phyloP scores from a whole-genome alignment of 2,329 filamentous ascomycete genomes.

The Microthyrium microscopicum region DNA sequence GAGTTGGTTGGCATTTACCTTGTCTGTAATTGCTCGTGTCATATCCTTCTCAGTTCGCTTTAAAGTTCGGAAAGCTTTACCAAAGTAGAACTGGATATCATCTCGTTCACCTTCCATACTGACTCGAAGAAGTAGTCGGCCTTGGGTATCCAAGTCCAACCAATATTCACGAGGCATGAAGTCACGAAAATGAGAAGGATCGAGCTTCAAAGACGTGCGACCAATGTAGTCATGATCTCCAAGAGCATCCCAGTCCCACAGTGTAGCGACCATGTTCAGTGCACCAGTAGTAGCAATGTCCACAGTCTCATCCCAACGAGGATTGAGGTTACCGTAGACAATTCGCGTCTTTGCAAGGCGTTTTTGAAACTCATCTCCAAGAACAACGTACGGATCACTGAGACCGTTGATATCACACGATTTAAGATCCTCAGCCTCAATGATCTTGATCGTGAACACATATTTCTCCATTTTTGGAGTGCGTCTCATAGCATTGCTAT shows the following conservation, averaged over 20 bases:
- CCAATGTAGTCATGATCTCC: constrained; percentile 97
- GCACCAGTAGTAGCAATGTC: constrained; percentile 88
- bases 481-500: too few species aligned
- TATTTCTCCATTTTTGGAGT: constrained; percentile 66
- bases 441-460: constrained; percentile 96
- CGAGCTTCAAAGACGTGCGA: constrained; percentile 91
- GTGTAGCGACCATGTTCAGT: constrained; percentile 86
- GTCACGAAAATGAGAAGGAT: constrained; percentile 91
- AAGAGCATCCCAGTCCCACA: constrained; percentile 96
- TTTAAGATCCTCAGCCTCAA: constrained; percentile 93
- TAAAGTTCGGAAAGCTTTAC: constrained; percentile 85
- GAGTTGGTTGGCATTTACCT: constrained; percentile 38
- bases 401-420: constrained; percentile 91
- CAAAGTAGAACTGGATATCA: constrained; percentile 97
- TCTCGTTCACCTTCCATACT: constrained; percentile 98
- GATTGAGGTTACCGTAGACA: constrained; percentile 77
- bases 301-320: constrained; percentile 91
- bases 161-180: constrained; percentile 93
- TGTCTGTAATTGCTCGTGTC: constrained; percentile 95
- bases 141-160: constrained; percentile 93
- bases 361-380: constrained; percentile 96
- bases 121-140: constrained; percentile 70
- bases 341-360: constrained; percentile 87
- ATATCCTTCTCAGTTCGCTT: constrained; percentile 96
- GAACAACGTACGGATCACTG: constrained; percentile 92